Conservation (phyloP, 257 asterid genomes). For the Mentha longifolia region DNA sequence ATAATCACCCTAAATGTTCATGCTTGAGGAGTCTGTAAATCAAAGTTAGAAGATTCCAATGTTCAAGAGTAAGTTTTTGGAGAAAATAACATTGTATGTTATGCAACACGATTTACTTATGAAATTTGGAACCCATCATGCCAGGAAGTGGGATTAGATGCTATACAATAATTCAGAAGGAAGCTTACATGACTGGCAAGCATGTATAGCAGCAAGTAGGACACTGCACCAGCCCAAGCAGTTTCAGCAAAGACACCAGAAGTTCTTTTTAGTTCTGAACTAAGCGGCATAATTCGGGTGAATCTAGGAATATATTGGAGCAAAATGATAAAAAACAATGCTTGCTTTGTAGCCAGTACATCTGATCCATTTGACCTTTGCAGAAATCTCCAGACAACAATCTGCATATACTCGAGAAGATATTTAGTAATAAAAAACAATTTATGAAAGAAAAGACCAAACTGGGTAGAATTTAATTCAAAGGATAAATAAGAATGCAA, state of each 20-base stretch:
- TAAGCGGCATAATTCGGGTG: conserved; percentile 72
- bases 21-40: conserved; percentile 10
- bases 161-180: too few species aligned
- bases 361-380: conserved; percentile 89
- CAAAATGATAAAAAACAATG: conserved; percentile 76
- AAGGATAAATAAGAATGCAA: conserved; percentile 13
- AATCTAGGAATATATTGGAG: conserved; percentile 90
- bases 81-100: conserved; percentile 1
- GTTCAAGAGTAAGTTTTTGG: conserved; percentile 12
- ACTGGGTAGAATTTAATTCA: not conserved
- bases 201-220: conserved; percentile 91
- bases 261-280: conserved; percentile 93
- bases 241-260: conserved; percentile 99
- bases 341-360: conserved; percentile 84
- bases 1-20: conserved; percentile 10
- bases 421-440: conserved; percentile 8
- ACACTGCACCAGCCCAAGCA: conserved; percentile 99
- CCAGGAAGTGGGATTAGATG: conserved; percentile 9
- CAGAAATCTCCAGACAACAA: conserved; percentile 92
- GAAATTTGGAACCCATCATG: conserved; percentile 14
- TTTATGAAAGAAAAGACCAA: not conserved
- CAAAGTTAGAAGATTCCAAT: conserved; percentile 1
- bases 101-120: conserved; percentile 16
- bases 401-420: conserved; percentile 53
- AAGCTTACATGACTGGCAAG: conserved; percentile 98